Percentiles rank a stretch among this genome's conserved stretches.
Evolutionary conservation across 768 basidiomycete genomes (phyloP).

Genomic region (Tremella mesenterica): DNA sequence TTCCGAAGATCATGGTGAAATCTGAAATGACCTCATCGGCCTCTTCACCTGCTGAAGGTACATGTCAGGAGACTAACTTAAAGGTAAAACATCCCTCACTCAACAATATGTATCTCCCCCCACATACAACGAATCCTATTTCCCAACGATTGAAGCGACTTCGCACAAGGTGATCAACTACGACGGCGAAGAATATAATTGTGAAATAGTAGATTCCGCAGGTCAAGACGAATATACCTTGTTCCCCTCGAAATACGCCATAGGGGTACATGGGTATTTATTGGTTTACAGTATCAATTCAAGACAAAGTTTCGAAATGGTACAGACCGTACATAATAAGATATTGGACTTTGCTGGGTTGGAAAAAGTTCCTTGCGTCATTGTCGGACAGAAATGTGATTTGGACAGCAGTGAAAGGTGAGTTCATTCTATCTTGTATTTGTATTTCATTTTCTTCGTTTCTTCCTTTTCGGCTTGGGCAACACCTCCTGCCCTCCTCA

Average conservation of each 20-base stretch:
- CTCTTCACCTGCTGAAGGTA: background rate
- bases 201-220: constrained; percentile 96
- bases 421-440: no score
- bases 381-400: constrained; percentile 89
- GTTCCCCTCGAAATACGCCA: constrained; percentile 84
- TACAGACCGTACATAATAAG: constrained; percentile 86
- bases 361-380: constrained; percentile 78
- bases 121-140: constrained; percentile 83
- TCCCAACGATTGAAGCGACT: constrained; percentile 88
- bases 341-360: constrained; percentile 78
- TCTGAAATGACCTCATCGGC: background rate
- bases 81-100: constrained; percentile 90
- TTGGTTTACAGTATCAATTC: constrained; percentile 92
- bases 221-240: constrained; percentile 98
- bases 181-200: constrained; percentile 85
- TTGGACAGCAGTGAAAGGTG: constrained; percentile 57
- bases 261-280: constrained; percentile 94
- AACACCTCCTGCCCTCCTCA: background rate
- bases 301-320: constrained; percentile 85
- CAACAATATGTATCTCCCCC: constrained; percentile 82
- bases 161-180: constrained; percentile 75
- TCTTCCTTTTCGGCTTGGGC: background rate
- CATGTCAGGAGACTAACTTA: no score
- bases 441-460: background rate
- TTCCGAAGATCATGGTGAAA: background rate